Base-by-base conservation (phyloP, 371 early-diverging fungal genomes). In the Rhizopus sp. region DNA sequence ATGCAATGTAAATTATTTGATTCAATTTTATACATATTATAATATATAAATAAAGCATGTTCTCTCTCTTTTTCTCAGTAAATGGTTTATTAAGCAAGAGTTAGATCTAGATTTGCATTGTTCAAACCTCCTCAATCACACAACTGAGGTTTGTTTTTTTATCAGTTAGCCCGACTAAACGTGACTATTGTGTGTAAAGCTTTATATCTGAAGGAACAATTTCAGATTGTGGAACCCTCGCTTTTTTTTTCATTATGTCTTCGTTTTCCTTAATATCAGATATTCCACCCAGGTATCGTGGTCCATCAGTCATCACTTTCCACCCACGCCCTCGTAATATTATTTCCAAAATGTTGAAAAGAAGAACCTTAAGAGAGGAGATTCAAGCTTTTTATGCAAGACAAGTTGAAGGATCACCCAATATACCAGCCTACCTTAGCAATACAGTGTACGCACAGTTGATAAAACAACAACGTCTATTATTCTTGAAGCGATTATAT, bases 361-460 rank as follows among this genome's bases (percentile, higher is more conserved):
- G 48, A 6, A 52, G 41, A 32, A 57, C 60, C 3, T 40, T 53
- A 15, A 60, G 56, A 50, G 61, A 60, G 6, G 60, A 65, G 10
- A 45, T 65, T 17, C 41, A 52, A 39, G 38, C 30, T 1, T 62
- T 59, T 53, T 62, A 67, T 56, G 63, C 55, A 55, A 51, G 59
- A 33, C 56, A 62, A 23, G 33, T 33, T 0, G 59, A 67, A 45
- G 63, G 56, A 5, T 50, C 60, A 4, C 68, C 72, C 7, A 50
- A 35, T 16, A 68, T 61, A 17, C 77, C 77, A 4, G 7, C 46
- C 15, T 78, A 78, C 37, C 55, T 78, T 0, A 38, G 47, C 9
- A 54, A 68, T 13, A 65, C 75, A 5, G 67, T 70, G 3, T 78
- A 74, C 47, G 75, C 66, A 6, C 55, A 61, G 7, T 58, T 73